Evolutionary conservation across 2,329 filamentous ascomycete genomes (phyloP).

Genomic region (Penicillium paneum): DNA sequence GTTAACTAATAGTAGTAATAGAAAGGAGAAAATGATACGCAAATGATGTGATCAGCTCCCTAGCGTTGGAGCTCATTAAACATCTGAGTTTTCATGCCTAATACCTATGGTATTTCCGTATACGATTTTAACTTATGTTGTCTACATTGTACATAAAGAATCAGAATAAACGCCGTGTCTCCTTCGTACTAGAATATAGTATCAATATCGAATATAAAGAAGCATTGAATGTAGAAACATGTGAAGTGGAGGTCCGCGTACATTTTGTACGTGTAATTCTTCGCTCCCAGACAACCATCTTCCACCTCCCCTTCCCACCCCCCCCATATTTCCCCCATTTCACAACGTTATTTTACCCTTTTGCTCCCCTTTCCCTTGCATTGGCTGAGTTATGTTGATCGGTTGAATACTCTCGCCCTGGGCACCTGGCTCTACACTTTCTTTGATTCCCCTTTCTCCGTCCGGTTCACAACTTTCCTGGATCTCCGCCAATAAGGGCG

Average conservation of each 20-base stretch:
- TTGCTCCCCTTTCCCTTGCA: constrained; percentile 3
- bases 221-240: neutral
- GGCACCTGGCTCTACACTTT: constrained; percentile 4
- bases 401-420: constrained; percentile 11
- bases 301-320: neutral
- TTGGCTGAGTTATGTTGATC: constrained; percentile 16
- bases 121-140: neutral
- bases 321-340: constrained; percentile 10
- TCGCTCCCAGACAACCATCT: constrained; percentile 7
- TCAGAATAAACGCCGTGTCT: neutral
- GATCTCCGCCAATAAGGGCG: constrained; percentile 21
- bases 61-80: neutral
- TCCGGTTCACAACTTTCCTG: constrained; percentile 17
- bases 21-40: neutral
- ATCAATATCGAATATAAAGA: neutral
- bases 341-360: constrained; percentile 4
- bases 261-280: constrained; percentile 8
- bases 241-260: neutral
- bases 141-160: neutral
- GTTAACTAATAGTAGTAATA: neutral
- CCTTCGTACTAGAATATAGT: neutral
- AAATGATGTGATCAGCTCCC: neutral
- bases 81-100: constrained; percentile 4
- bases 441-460: constrained; percentile 11
- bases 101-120: neutral